Conservation (phyloP, 768 basidiomycete species). For the Multifurca ochricompacta region DNA sequence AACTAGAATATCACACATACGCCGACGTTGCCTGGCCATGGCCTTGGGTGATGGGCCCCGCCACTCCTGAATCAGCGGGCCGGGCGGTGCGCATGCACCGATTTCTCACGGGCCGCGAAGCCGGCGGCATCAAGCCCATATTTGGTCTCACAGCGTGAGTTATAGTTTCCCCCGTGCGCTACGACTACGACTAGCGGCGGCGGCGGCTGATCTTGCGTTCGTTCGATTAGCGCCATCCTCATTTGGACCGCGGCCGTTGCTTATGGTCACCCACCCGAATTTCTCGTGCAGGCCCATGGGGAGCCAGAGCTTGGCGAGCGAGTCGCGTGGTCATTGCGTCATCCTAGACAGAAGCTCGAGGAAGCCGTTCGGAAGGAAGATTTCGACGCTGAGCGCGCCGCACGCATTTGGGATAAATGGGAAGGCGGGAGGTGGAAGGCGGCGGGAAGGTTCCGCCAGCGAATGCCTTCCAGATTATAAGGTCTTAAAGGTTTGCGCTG, state of each 20-base stretch:
- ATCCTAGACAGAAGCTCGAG: constrained; percentile 22
- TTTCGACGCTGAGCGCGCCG: constrained; percentile 23
- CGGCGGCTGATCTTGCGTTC: not conserved
- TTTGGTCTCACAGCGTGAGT: constrained; percentile 83
- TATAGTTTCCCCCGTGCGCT: not conserved
- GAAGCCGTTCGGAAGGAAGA: constrained; percentile 24
- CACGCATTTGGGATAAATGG: constrained; percentile 17
- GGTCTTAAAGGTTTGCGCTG: not conserved
- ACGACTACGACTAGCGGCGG: too few relatives aligned
- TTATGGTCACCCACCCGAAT: constrained; percentile 39
- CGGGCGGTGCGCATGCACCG: constrained; percentile 48
- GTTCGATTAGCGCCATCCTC: constrained; percentile 38
- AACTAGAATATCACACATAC: constrained; percentile 59
- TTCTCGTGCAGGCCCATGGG: constrained; percentile 36
- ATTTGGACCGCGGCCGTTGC: constrained; percentile 43
- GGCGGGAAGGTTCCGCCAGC: not conserved
- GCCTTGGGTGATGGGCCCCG: constrained; percentile 26
- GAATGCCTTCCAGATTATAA: constrained; percentile 5
- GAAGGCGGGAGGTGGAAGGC: constrained; percentile 7
- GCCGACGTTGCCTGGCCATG: constrained; percentile 45
- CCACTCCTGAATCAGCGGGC: not conserved
- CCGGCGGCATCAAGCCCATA: constrained; percentile 79
- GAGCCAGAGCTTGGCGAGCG: constrained; percentile 36
- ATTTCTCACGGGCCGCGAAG: constrained; percentile 83
- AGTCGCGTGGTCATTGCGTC: constrained; percentile 36